phyloP scores from a whole-genome alignment of 306 rosid genomes.

The Dryas alaskensis region DNA sequence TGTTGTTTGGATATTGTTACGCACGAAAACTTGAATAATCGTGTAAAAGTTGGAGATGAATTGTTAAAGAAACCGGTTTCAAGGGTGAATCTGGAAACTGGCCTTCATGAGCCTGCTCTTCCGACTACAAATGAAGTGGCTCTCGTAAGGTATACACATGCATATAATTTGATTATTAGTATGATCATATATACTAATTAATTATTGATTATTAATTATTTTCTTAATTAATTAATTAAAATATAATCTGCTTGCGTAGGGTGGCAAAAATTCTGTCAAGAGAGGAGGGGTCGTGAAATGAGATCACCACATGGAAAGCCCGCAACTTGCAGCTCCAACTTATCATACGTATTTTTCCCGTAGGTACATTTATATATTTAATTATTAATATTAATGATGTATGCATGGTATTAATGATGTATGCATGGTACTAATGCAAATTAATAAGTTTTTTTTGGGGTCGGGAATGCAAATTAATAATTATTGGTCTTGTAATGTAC shows the following conservation, averaged over 20 bases:
- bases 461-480: no score
- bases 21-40: slow-evolving; percentile 27
- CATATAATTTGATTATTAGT: slow-evolving; percentile 21
- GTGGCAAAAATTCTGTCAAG: slow-evolving; percentile 45
- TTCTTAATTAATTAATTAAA: background rate
- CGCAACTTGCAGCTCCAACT: background rate
- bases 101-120: slow-evolving; percentile 17
- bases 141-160: slow-evolving; percentile 25
- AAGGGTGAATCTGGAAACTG: slow-evolving; percentile 30
- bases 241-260: slow-evolving; percentile 22
- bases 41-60: slow-evolving; percentile 30
- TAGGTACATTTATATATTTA: no score
- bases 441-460: no score
- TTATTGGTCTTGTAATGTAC: no score
- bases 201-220: background rate
- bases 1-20: slow-evolving; percentile 34
- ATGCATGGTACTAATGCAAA: no score
- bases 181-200: slow-evolving; percentile 20
- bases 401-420: no score
- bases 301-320: slow-evolving; percentile 25
- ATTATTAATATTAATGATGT: no score
- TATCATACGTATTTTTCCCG: background rate
- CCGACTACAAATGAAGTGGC: slow-evolving; percentile 33
- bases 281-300: slow-evolving; percentile 36
- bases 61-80: slow-evolving; percentile 35